phyloP scores from a whole-genome alignment of 257 asterid genomes.

The Capsicum pubescens region DNA sequence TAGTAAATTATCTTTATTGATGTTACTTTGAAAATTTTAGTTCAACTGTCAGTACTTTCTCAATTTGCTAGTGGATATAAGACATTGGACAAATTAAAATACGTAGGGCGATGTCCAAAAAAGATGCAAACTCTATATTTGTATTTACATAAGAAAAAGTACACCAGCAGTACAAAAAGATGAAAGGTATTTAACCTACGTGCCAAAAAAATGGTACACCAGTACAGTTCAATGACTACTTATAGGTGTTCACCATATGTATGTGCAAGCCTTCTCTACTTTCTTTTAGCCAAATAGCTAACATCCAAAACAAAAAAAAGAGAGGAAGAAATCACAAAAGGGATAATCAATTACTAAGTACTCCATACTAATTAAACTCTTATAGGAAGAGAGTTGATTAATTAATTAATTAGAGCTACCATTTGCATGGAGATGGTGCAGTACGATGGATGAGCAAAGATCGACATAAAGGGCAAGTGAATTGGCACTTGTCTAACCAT shows the following conservation, averaged over 20 bases:
- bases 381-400: not conserved
- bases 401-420: not conserved
- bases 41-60: not conserved
- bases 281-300: not conserved
- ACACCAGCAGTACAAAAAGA: not conserved
- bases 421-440: slow-evolving; percentile 42
- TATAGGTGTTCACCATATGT: slow-evolving; percentile 10
- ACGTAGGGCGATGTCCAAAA: not conserved
- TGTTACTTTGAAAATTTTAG: not conserved
- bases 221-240: not conserved
- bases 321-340: not conserved
- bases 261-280: not conserved
- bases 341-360: not conserved
- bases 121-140: not conserved
- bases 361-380: not conserved
- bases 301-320: not conserved
- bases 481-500: slow-evolving; percentile 59
- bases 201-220: slow-evolving; percentile 7
- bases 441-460: slow-evolving; percentile 43
- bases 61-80: not conserved
- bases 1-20: not conserved
- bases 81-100: not conserved
- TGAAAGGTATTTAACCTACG: not conserved
- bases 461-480: slow-evolving; percentile 79
- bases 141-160: not conserved